Base-by-base conservation (phyloP, 257 asterid species). In the Nicotiana sylvestris region DNA sequence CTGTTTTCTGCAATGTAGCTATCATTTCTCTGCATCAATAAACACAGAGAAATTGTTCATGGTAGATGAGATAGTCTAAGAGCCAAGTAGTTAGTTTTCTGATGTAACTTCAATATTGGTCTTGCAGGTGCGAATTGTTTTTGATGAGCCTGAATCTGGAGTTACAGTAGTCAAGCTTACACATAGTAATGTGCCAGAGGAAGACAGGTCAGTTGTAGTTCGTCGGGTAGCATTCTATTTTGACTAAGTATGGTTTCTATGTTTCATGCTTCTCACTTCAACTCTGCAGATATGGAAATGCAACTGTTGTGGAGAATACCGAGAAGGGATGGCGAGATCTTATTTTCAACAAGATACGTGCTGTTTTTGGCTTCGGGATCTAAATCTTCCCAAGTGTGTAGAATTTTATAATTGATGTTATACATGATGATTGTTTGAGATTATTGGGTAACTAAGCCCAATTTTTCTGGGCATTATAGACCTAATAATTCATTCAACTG, bases 311-410 rank as follows among this genome's bases (percentile, higher is more conserved):
- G 58, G 99, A 96, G 84, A 96, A 96, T 56, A 93, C 98, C 0
- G 98, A 96, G 93, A 90, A 93, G 78, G 98, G 99, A 87, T 96
- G 98, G 98, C 68, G 99, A 51, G 98, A 96, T 88, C 97, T 93
- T 35, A 94, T 96, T 77, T 96, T 96, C 87, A 91, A 94, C 91
- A 94, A 82, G 90, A 94, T 96, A 21, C 82, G 90, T 9, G 88
- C 86, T 49, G 88, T 81, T 66, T 89, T 89, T 66, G 92, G 89
- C 56, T 89, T 89, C 81, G 92, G 92, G 61, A 86, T 86, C 61
- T 89, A 83, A 84, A 21, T 25, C 15, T 8, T 35, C 70, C 68
- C 2, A 37, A 55, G 25, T 66, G 84, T 80, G 83, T 43, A 43
- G 86, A 60, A 81, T 77, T 77, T 69, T 56, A 77, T 33, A 46